phyloP scores from a whole-genome alignment of 805 yeast species.

The Tetrapisispora nanseiensis region DNA sequence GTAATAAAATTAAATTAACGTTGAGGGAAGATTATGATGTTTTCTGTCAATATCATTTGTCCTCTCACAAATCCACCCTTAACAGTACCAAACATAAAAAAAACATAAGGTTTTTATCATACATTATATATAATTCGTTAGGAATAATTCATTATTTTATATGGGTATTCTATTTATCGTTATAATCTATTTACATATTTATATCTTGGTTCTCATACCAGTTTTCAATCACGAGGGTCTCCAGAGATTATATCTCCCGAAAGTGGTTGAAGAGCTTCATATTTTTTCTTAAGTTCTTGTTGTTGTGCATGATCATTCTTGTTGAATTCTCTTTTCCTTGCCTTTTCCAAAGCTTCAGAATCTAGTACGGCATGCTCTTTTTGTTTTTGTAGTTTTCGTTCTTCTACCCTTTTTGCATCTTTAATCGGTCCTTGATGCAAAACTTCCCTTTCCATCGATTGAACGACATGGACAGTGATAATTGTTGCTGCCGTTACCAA shows the following conservation, averaged over 20 bases:
- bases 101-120: too few species aligned
- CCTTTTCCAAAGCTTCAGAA: conserved; percentile 24
- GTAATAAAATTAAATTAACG: too few species aligned
- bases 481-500: conserved; percentile 49
- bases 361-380: conserved; percentile 11
- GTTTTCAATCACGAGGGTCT: not conserved
- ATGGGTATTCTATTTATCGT: not conserved
- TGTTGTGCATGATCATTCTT: conserved; percentile 59
- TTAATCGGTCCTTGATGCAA: conserved; percentile 77
- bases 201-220: not conserved
- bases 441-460: conserved; percentile 58
- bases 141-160: not conserved
- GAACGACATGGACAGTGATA: conserved; percentile 60
- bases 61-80: too few species aligned
- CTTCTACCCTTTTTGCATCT: conserved; percentile 58
- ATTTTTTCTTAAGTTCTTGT: conserved; percentile 46
- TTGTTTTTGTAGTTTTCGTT: conserved; percentile 30
- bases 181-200: not conserved
- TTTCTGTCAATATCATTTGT: too few species aligned
- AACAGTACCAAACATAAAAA: too few species aligned
- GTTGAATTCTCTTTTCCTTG: conserved; percentile 42
- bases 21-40: too few species aligned
- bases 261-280: conserved; percentile 54
- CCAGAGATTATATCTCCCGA: conserved; percentile 34
- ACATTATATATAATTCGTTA: not conserved